Conservation (phyloP, 2,329 filamentous ascomycete species). For the Teratosphaeria epicoccoides region DNA sequence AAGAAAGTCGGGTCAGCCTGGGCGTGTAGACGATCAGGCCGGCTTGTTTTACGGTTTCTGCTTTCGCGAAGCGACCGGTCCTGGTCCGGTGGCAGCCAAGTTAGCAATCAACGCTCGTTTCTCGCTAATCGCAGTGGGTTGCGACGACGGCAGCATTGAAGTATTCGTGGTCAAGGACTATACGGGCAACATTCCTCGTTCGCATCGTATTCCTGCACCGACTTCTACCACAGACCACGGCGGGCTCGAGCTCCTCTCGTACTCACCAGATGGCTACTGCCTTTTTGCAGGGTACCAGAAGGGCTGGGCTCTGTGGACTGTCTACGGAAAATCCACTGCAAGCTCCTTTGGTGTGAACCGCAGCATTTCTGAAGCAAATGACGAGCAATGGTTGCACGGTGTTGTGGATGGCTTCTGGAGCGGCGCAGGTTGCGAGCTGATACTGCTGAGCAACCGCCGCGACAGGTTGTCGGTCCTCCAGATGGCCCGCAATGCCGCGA, state of each 20-base stretch:
- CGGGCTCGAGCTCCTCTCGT: constrained; percentile 60
- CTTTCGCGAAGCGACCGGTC: constrained; percentile 63
- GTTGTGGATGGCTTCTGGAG: constrained; percentile 74
- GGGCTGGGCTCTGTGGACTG: constrained; percentile 95
- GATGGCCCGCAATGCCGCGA: constrained; percentile 87
- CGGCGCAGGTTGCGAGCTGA: constrained; percentile 73
- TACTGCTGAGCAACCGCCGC: constrained; percentile 57
- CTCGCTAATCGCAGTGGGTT: constrained; percentile 82
- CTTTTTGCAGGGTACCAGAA: constrained; percentile 86
- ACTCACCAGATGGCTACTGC: constrained; percentile 93
- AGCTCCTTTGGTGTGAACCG: constrained; percentile 69
- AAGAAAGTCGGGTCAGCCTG: constrained; percentile 37
- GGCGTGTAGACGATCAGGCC: constrained; percentile 36
- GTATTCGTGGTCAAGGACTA: constrained; percentile 95
- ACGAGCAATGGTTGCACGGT: constrained; percentile 75
- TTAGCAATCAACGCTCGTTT: constrained; percentile 90
- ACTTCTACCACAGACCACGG: constrained; percentile 60
- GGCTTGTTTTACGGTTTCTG: constrained; percentile 81
- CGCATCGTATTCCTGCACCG: constrained; percentile 63
- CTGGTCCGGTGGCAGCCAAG: constrained; percentile 53
- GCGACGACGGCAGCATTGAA: constrained; percentile 63
- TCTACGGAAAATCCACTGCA: constrained; percentile 83
- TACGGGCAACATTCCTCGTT: constrained; percentile 78
- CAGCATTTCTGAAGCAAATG: constrained; percentile 52
- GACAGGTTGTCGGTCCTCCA: constrained; percentile 79